Evolutionary conservation across 73 alveolate species (phyloP).

Genomic region (Paramecium pentaurelia): DNA sequence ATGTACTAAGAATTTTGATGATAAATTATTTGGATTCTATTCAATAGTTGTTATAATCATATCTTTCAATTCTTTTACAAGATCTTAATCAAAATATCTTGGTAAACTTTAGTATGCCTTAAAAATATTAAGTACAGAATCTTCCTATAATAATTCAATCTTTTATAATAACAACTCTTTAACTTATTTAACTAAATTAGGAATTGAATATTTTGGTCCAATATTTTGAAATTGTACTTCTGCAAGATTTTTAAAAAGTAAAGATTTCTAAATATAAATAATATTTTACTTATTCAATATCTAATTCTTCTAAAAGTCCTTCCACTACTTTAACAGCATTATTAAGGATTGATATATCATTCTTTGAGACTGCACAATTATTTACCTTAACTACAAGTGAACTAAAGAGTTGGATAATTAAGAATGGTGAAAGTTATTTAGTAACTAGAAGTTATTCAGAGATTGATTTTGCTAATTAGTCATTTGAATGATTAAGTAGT

Average conservation of each 20-base stretch:
- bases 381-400: not conserved
- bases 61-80: not conserved
- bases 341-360: not conserved
- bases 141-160: not conserved
- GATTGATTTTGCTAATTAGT: not conserved
- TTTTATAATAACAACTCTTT: not conserved
- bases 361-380: not conserved
- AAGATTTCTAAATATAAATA: not conserved
- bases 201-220: not conserved
- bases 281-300: not conserved
- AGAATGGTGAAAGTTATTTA: not conserved
- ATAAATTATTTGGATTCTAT: not conserved
- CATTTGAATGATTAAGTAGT: not conserved
- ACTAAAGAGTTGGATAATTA: not conserved
- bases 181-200: not conserved
- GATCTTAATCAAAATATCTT: not conserved
- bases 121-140: not conserved
- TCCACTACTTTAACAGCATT: not conserved
- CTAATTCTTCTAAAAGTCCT: not conserved
- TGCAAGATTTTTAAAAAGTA: not conserved
- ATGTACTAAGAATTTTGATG: not conserved
- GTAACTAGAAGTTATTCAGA: not conserved
- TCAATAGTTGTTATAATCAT: slow-evolving; percentile 23
- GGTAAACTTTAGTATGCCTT: not conserved
- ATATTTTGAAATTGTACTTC: not conserved